These are phyloP conservation scores for Tetratostichococcus sp. DNA, from an alignment of 139 green algal species.

Conservation along the genomic window DNA sequence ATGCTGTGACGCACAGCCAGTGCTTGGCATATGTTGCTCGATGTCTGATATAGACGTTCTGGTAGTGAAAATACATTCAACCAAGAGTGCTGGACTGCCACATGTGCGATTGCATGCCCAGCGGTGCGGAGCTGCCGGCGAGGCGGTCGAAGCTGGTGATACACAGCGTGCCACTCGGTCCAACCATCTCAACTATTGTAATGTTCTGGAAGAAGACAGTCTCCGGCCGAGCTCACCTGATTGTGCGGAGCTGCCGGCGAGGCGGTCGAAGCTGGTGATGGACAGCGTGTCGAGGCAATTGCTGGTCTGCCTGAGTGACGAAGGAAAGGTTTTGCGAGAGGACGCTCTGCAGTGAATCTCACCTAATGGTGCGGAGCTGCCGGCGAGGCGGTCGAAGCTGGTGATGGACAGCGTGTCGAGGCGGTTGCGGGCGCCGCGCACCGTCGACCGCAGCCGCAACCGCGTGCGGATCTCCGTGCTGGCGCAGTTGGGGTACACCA, in stretches of 20 bases:
- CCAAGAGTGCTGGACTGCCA: no score
- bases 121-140: constrained; percentile 13
- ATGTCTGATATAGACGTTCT: no score
- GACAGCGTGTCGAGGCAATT: constrained; percentile 71
- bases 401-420: constrained; percentile 66
- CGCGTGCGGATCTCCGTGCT: constrained; percentile 63
- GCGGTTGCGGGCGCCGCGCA: constrained; percentile 66
- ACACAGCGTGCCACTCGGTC: constrained; percentile 38
- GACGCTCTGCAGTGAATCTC: no score
- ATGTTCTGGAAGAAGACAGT: no score
- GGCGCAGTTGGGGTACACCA: constrained; percentile 54
- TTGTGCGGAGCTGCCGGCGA: constrained; percentile 16
- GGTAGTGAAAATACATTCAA: no score
- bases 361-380: constrained; percentile 15
- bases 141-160: constrained; percentile 63
- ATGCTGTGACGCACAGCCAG: no score
- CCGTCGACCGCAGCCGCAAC: constrained; percentile 57
- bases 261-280: constrained; percentile 61
- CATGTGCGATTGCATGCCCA: no score
- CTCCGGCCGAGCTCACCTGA: no score
- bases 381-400: constrained; percentile 51
- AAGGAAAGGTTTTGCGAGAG: no score
- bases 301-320: no score
- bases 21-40: no score
- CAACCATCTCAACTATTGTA: constrained; percentile 73